Conservation (phyloP, 2,329 filamentous ascomycete species). For the Colletotrichum sansevieriae region DNA sequence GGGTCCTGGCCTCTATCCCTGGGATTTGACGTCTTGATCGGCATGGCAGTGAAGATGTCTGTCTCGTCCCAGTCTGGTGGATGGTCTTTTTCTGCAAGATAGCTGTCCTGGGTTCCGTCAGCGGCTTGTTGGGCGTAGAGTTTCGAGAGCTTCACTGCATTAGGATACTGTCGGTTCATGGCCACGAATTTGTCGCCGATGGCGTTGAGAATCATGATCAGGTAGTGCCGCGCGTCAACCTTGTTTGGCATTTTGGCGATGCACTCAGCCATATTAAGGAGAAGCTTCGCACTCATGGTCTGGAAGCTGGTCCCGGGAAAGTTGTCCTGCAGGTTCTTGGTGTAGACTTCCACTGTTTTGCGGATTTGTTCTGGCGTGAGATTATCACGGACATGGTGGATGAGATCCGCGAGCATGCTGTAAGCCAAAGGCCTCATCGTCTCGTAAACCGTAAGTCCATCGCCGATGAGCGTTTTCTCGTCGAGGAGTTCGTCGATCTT, state of each 20-base stretch:
- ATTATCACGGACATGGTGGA: conserved; percentile 95
- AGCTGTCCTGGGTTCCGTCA: conserved; percentile 76
- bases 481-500: conserved; percentile 97
- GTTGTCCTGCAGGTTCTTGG: conserved; percentile 92
- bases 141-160: conserved; percentile 92
- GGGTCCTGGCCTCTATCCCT: conserved; percentile 91
- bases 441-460: conserved; percentile 96
- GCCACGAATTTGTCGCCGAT: conserved; percentile 98
- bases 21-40: conserved; percentile 94
- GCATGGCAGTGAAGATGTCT: conserved; percentile 95
- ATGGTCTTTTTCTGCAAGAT: conserved; percentile 83
- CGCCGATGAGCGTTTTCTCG: conserved; percentile 92
- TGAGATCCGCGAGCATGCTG: conserved; percentile 97
- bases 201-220: conserved; percentile 97
- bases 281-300: conserved; percentile 97
- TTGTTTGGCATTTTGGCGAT: conserved; percentile 96
- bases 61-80: conserved; percentile 97
- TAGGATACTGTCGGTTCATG: conserved; percentile 97
- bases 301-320: conserved; percentile 99
- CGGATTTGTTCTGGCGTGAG: conserved; percentile 91
- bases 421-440: conserved; percentile 96
- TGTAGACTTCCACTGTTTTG: conserved; percentile 97
- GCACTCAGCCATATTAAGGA: conserved; percentile 98
- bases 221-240: conserved; percentile 91
- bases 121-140: conserved; percentile 79